Evolutionary conservation across 805 yeast genomes (phyloP), one percentile per base, ranked within the genome.

Genomic region (Cyberlindnera saturnus): DNA sequence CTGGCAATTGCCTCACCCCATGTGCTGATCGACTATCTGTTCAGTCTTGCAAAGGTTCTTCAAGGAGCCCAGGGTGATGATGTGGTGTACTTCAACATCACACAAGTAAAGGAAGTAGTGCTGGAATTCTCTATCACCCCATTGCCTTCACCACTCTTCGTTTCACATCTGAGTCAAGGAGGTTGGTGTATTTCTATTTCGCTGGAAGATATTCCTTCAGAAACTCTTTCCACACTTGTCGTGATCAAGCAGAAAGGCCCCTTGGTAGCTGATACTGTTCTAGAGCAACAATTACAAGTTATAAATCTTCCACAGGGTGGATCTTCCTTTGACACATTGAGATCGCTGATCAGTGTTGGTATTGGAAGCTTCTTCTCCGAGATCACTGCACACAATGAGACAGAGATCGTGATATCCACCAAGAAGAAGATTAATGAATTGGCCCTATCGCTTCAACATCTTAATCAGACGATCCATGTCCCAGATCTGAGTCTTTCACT

Each of bases 291-390:
- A 41, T 33, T 70, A 2, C 67, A 63, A 23, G 57, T 61, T 0
- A 42, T 67, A n/a, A 60, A 61, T 39, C 44, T 70, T 6, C 71
- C 74, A 1, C 58, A 49, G 9, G 20, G 42, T 2, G 52, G 53
- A n/a, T 50, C 60, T 2, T 51, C 58, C 3, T 73, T 73, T 44
- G 83, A 81, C 38, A 67, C 71, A 23, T 55, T 89, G n/a, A 70
- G 79, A 50, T 66, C 78, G 0, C 61, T 90, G 23, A 61, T 88
- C 18, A 74, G 73, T 41, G 63, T 75, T 32, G 95, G 89, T 2
- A 66, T 88, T 18, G 70, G 79, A 0, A 86, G 93, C 0, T 78
- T 81, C 49, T 82, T 89, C 55, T 86, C 85, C 36, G 68, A 74
- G 8, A 58, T 75, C 39, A 51, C 65, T 17, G 43, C 52, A 28